A percentile compares a stretch with the other conserved stretches of the same genome.
Conservation (phyloP, 192 early-diverging fungal genomes). For the Umbelopsis ramanniana region DNA sequence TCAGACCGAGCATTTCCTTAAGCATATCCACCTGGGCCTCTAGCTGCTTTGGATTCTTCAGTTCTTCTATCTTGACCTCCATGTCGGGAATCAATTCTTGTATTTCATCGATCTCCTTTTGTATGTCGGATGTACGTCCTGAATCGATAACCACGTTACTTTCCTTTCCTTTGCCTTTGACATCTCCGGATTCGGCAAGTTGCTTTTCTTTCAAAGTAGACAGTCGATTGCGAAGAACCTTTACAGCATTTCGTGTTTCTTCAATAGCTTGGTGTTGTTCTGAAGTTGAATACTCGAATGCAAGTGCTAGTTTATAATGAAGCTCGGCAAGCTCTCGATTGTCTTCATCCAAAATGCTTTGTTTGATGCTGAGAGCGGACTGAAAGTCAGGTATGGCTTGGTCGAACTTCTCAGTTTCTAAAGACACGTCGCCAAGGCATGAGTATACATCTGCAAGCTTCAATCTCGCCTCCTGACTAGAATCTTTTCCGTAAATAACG, state of each 20-base stretch:
- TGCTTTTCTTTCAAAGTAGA: conserved; percentile 41
- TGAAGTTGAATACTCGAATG: conserved; percentile 60
- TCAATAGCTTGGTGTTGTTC: conserved; percentile 53
- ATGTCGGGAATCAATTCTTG: conserved; percentile 66
- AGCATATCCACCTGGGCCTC: background rate
- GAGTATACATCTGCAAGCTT: conserved; percentile 73
- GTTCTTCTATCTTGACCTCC: conserved; percentile 58
- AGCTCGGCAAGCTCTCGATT: conserved; percentile 71
- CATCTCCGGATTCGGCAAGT: conserved; percentile 20
- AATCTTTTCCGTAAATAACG: conserved; percentile 69
- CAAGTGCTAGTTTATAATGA: conserved; percentile 73
- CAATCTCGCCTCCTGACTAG: conserved; percentile 48
- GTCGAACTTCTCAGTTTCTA: conserved; percentile 81
- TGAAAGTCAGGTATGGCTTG: conserved; percentile 66
- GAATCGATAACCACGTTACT: conserved; percentile 28
- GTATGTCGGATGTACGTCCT: conserved; percentile 38
- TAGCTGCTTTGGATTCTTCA: background rate
- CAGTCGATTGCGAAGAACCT: conserved; percentile 58
- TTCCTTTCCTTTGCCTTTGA: conserved; percentile 54
- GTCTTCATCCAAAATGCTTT: conserved; percentile 46
- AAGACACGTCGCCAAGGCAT: conserved; percentile 82
- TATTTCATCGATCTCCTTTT: conserved; percentile 64
- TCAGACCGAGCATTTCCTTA: conserved; percentile 15
- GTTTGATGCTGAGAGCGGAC: conserved; percentile 60
- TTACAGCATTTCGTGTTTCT: conserved; percentile 58